phyloP scores from a whole-genome alignment of 805 yeast species.

The Wickerhamomyces rabaulensis region DNA sequence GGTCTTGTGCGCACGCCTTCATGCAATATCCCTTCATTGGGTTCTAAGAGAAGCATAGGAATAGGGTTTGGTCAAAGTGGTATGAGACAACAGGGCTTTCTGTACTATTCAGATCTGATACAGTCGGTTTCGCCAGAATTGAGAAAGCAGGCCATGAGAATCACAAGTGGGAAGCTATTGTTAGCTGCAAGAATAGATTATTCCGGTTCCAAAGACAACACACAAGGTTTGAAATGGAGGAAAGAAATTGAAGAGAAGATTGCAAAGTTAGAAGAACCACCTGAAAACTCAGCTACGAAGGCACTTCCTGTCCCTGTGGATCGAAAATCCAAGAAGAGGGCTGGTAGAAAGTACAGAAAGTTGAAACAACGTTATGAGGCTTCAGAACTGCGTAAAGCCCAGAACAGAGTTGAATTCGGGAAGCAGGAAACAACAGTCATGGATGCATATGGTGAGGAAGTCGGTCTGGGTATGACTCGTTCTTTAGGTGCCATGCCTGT shows the following conservation, averaged over 20 bases:
- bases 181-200: slow-evolving; percentile 82
- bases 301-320: slow-evolving; percentile 72
- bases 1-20: slow-evolving; percentile 69
- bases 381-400: slow-evolving; percentile 78
- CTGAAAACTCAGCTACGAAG: slow-evolving; percentile 53
- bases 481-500: slow-evolving; percentile 24
- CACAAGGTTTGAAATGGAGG: slow-evolving; percentile 53
- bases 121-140: slow-evolving; percentile 53
- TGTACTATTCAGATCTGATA: slow-evolving; percentile 56
- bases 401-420: slow-evolving; percentile 82
- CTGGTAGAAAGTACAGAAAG: slow-evolving; percentile 77
- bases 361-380: slow-evolving; percentile 74
- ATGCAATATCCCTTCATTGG: slow-evolving; percentile 78
- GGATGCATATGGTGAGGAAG: slow-evolving; percentile 73
- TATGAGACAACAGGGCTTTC: slow-evolving; percentile 61
- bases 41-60: slow-evolving; percentile 41
- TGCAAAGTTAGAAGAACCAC: slow-evolving; percentile 72
- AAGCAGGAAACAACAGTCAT: slow-evolving; percentile 55
- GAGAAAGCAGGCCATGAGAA: slow-evolving; percentile 67
- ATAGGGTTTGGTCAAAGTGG: slow-evolving; percentile 39
- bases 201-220: slow-evolving; percentile 33
- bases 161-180: slow-evolving; percentile 71
- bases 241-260: slow-evolving; percentile 58
- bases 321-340: slow-evolving; percentile 73
- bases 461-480: slow-evolving; percentile 69